phyloP scores from a whole-genome alignment of 2,329 filamentous ascomycete genomes.

The Colletotrichum nymphaeae region DNA sequence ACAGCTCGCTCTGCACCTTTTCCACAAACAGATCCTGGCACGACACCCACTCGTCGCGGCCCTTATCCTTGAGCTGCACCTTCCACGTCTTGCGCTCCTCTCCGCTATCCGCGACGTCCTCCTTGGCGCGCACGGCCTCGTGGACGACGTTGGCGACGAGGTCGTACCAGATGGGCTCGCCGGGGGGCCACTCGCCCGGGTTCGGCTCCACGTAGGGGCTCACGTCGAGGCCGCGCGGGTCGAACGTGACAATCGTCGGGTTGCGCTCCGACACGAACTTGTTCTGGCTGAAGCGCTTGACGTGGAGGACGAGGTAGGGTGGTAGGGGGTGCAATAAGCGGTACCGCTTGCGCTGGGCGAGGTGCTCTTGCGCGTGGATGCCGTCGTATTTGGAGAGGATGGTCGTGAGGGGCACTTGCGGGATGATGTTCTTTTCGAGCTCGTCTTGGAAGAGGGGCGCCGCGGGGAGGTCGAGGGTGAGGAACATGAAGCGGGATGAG shows the following conservation, averaged over 20 bases:
- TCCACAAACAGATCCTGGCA: constrained; percentile 96
- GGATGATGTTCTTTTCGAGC: constrained; percentile 94
- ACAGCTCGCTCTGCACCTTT: constrained; percentile 85
- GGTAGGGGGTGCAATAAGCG: constrained; percentile 90
- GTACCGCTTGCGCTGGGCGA: constrained; percentile 89
- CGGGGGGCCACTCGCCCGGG: constrained; percentile 73
- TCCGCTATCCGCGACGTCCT: constrained; percentile 89
- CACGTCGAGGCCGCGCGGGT: constrained; percentile 85
- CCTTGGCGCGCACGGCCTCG: constrained; percentile 78
- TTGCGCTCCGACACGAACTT: constrained; percentile 97
- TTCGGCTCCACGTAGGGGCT: constrained; percentile 92
- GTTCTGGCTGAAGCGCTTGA: constrained; percentile 97
- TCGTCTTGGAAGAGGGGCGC: constrained; percentile 97
- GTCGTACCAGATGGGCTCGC: constrained; percentile 93
- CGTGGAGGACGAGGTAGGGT: constrained; percentile 91
- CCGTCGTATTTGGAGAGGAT: constrained; percentile 96
- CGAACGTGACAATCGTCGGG: constrained; percentile 97
- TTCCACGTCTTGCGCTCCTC: constrained; percentile 94
- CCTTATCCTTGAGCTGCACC: constrained; percentile 86
- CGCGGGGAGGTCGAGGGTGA: constrained; percentile 92
- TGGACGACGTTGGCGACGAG: constrained; percentile 94
- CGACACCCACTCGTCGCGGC: constrained; percentile 88
- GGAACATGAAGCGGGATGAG: constrained; percentile 84
- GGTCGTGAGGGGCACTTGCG: constrained; percentile 84
- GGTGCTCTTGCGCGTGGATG: constrained; percentile 84